These are phyloP conservation scores for Diaporthe amygdali DNA, from an alignment of 2,329 filamentous ascomycete genomes.

Conservation along the genomic window DNA sequence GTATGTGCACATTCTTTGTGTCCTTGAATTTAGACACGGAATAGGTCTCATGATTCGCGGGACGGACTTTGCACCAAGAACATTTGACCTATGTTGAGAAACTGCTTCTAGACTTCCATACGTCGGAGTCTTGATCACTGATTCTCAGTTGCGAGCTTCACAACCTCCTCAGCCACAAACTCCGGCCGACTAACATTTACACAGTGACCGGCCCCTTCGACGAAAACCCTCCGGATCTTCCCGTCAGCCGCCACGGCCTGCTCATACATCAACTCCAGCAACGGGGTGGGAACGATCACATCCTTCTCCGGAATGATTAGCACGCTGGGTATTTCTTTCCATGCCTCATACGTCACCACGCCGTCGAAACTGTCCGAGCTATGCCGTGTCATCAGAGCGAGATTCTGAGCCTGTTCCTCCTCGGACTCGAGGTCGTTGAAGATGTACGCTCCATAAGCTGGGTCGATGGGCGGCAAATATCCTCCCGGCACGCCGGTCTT, in stretches of 20 bases:
- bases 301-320: constrained; percentile 24
- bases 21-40: no score
- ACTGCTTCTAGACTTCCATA: no score
- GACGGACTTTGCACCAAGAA: no score
- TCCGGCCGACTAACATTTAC: constrained; percentile 11
- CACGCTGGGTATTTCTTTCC: constrained; percentile 24
- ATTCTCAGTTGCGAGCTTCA: constrained; percentile 1
- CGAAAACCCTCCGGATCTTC: constrained; percentile 15
- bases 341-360: constrained; percentile 25
- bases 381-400: constrained; percentile 21
- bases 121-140: background rate
- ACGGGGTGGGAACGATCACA: constrained; percentile 19
- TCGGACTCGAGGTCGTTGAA: constrained; percentile 18
- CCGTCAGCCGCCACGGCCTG: constrained; percentile 22
- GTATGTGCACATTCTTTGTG: no score
- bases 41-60: no score
- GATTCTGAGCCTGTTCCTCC: background rate
- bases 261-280: constrained; percentile 25
- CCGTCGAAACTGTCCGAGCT: constrained; percentile 27
- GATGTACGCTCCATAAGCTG: background rate
- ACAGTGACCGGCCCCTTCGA: constrained; percentile 16
- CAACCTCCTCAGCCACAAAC: constrained; percentile 16
- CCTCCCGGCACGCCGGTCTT: constrained; percentile 18
- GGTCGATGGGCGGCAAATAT: constrained; percentile 17
- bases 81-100: no score